phyloP scores from a whole-genome alignment of 805 yeast species.

The Saturnispora zaruensis region DNA sequence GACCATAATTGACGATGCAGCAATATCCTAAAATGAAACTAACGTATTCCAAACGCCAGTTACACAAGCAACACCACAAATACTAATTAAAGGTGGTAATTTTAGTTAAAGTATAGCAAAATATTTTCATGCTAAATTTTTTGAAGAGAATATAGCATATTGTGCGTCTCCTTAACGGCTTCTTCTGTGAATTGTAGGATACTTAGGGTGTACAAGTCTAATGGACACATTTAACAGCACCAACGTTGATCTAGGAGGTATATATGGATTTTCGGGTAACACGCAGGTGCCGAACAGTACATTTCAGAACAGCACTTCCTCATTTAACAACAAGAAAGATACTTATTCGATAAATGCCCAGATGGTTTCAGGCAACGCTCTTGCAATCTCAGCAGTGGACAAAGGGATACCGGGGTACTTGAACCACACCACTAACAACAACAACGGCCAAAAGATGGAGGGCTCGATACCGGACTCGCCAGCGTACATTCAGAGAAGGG shows the following conservation, averaged over 20 bases:
- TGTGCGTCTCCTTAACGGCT: background rate
- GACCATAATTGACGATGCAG: no score
- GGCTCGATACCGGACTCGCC: background rate
- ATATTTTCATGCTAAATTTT: background rate
- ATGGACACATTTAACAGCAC: background rate
- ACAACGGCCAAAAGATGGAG: background rate
- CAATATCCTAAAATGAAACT: no score
- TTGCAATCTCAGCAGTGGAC: constrained; percentile 1
- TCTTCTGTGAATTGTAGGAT: background rate
- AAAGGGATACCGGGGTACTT: background rate
- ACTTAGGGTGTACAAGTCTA: background rate
- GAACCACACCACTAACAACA: background rate
- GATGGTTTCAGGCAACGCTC: constrained; percentile 1
- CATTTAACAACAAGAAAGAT: background rate
- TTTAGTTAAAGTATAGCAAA: background rate
- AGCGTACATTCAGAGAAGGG: background rate
- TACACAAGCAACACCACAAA: background rate
- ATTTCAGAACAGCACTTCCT: background rate
- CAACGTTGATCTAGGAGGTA: background rate
- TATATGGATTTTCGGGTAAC: background rate
- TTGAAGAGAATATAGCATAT: background rate
- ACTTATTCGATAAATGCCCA: constrained; percentile 1
- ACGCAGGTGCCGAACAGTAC: background rate
- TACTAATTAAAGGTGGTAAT: background rate
- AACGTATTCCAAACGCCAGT: no score